Evolutionary conservation across 176 grass and related monocot species (phyloP), one percentile per base, ranked within the genome.

Genomic region (Oryza glumipatula): DNA sequence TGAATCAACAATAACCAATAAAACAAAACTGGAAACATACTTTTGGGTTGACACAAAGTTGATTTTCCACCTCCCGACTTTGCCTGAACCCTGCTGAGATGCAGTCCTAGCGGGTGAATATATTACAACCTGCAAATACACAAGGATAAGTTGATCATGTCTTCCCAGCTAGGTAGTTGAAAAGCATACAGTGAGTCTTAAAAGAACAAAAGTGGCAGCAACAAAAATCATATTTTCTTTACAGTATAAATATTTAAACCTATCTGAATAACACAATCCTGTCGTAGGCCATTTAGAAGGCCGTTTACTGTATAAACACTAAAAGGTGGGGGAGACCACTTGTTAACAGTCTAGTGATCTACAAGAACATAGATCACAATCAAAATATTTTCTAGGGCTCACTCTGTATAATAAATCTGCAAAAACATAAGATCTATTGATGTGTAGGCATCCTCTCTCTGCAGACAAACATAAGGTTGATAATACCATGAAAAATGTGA

Each of bases 21-120:
- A 68, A 82, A 36, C 4, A 79, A 60, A 67, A 76, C 19, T 54
- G 76, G 58, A 61, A 78, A 11, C 91, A 89, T 99, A 99, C 96
- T 99, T 99, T 72, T 99, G 96, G 41, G 94, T 94, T 82, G 96
- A 98, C 68, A 99, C 17, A 43, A 99, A 99, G 76, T 99, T 94
- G 74, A 99, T 99, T 88, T 94, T 99, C 94, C 96, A 99, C 79
- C 48, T 92, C 80, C 96, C 93, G 0, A 92, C 86, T 90, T 96
- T 99, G 77, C 96, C 96, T 61, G 94, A 99, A 88, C 97, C 94
- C 89, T 99, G 97, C 81, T 96, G 97, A 73, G 88, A 89, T 73
- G 94, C 94, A 82, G 93, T 99, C 80, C 94, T 90, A 71, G 97
- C 97, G 56, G 97, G 97, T 79, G 94, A 94, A 92, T 96, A 99